Base-by-base conservation (phyloP, 768 basidiomycete species). In the Suillus bovinus region DNA sequence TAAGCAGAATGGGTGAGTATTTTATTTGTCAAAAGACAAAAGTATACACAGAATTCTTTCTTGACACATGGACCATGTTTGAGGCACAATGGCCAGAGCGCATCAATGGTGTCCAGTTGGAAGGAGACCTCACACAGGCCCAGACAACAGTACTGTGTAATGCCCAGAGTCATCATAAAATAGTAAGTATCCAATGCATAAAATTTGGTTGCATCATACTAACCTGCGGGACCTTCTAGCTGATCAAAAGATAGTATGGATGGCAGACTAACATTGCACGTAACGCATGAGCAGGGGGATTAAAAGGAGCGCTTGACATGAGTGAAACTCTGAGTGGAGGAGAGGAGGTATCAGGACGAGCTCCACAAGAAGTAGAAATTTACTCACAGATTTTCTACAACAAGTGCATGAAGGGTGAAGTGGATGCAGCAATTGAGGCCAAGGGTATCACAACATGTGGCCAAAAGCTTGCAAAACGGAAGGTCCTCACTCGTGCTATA, bases 331-430 rank as follows among this genome's bases (percentile, higher is more conserved):
- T 42, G 41, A 42, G 1, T 8, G 20, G 41, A 42, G 41, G 41
- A 20, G 41, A 42, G 20, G 17, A 42, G 20, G 41, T 42, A 3
- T 20, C 9, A 20, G 41, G 41, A 8, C 17, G 8, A 53, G 50
- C 50, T 27, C 50, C 50, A n/a, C 27, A 53, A 34, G 50, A 53
- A 53, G 33, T 53, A 1, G 33, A 53, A 27, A 22, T 29, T 11
- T 29, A 53, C 27, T 29, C 50, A 53, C 27, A 53, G 20, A 53
- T 53, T 27, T n/a, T 53, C 50, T 27, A 34, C 50, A 27, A 53
- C 8, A 22, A 27, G 22, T 16, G 7, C 27, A 3, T 34, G 50
- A 53, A 53, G 50, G 16, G 4, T 22, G 33, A 53, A 24, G 50
- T 16, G n/a, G 50, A 53, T 27, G 50, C 16, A 10, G 27, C 27